Conservation (phyloP, 2,329 filamentous ascomycete genomes). For the Phialophora expanda region DNA sequence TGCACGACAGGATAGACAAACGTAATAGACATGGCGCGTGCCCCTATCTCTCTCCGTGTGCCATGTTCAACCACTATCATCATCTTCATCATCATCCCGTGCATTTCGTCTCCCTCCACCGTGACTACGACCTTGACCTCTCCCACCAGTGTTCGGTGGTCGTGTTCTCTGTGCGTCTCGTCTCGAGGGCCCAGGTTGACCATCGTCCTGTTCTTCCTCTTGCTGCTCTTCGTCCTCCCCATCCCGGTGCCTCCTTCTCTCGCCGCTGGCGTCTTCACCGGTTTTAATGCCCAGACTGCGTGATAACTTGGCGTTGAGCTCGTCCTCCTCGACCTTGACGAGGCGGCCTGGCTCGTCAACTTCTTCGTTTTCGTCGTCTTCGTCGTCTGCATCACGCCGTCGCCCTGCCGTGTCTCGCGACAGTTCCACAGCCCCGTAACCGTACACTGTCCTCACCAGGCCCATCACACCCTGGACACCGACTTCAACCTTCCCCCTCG, state of each 20-base stretch:
- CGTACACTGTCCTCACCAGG: constrained; percentile 66
- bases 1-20: constrained; percentile 1
- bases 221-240: neutral
- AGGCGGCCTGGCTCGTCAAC: constrained; percentile 57
- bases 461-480: constrained; percentile 75
- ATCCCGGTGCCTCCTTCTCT: neutral
- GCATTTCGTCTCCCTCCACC: constrained; percentile 2
- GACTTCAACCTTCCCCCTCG: constrained; percentile 83
- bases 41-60: neutral
- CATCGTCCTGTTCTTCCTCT: constrained; percentile 2
- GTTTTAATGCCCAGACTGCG: constrained; percentile 63
- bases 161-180: neutral
- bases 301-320: constrained; percentile 65
- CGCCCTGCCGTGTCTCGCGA: constrained; percentile 21
- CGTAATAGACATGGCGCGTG: constrained; percentile 7
- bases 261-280: neutral
- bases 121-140: neutral
- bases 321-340: constrained; percentile 46
- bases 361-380: constrained; percentile 41
- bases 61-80: neutral
- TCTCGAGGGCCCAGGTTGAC: constrained; percentile 17
- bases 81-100: neutral
- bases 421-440: constrained; percentile 39
- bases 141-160: neutral
- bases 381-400: constrained; percentile 29